phyloP scores from a whole-genome alignment of 257 asterid species.

The Rhazya stricta region DNA sequence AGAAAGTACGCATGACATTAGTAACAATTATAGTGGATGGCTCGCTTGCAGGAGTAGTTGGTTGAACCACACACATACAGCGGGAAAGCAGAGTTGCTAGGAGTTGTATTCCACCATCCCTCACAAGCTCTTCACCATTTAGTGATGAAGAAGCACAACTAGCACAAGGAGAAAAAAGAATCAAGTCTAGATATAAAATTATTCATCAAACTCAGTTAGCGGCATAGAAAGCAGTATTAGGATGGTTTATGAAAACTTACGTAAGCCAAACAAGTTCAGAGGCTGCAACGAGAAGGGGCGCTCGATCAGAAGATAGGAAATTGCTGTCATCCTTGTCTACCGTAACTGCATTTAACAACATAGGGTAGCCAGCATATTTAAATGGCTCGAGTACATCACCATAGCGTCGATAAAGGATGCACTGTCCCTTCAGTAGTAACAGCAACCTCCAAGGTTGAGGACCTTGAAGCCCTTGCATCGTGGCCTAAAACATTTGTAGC shows the following conservation, averaged over 20 bases:
- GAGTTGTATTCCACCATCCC: conserved; percentile 94
- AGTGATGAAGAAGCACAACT: conserved; percentile 93
- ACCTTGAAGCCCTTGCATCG: conserved; percentile 98
- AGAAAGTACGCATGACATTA: conserved; percentile 75
- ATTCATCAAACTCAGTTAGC: neutral
- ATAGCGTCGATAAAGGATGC: conserved; percentile 86
- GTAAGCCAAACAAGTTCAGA: conserved; percentile 98
- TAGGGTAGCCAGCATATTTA: conserved; percentile 97
- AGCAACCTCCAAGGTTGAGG: conserved; percentile 95
- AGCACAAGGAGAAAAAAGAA: conserved; percentile 14
- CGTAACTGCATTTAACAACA: conserved; percentile 87
- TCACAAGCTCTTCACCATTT: conserved; percentile 97
- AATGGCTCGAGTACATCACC: conserved; percentile 84
- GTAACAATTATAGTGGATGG: conserved; percentile 73
- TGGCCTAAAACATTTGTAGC: conserved; percentile 40
- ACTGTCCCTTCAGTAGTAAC: conserved; percentile 88
- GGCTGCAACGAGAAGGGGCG: conserved; percentile 85
- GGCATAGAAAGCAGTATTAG: neutral
- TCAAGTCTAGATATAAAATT: neutral
- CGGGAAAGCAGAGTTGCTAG: conserved; percentile 87
- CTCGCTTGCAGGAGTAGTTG: conserved; percentile 80
- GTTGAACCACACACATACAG: conserved; percentile 94
- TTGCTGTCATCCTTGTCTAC: conserved; percentile 84
- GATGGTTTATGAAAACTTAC: conserved; percentile 36
- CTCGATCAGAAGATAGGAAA: conserved; percentile 89